Evolutionary conservation across 371 early-diverging fungal genomes (phyloP).

Genomic region (Syncephalastrum sp.): DNA sequence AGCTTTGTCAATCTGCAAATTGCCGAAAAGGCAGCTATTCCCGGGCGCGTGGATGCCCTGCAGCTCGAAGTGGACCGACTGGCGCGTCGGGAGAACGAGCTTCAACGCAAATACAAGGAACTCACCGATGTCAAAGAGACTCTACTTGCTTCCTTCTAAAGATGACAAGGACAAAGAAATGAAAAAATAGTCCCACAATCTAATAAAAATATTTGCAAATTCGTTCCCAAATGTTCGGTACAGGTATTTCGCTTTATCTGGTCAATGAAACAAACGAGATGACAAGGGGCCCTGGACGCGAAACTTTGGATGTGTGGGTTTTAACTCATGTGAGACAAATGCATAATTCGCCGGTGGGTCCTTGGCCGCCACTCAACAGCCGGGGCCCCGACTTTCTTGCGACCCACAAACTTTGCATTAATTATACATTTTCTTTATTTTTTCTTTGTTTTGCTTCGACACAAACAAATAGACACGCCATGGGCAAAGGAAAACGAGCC

Average conservation of each 20-base stretch:
- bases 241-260: too few species aligned
- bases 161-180: too few species aligned
- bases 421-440: background rate
- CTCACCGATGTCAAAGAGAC: constrained; percentile 49
- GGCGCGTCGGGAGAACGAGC: constrained; percentile 60
- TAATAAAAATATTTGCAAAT: too few species aligned
- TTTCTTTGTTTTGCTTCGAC: background rate
- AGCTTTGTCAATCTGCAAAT: constrained; percentile 61
- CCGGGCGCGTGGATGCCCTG: constrained; percentile 64
- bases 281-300: too few species aligned
- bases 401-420: constrained; percentile 6
- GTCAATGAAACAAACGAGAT: too few species aligned
- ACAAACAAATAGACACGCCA: constrained; percentile 7
- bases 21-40: constrained; percentile 64
- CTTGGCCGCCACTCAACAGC: too few species aligned
- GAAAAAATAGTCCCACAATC: too few species aligned
- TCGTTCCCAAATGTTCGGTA: too few species aligned
- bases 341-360: too few species aligned
- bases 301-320: too few species aligned
- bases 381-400: background rate
- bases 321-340: too few species aligned
- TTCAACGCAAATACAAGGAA: constrained; percentile 74
- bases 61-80: constrained; percentile 65
- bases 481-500: constrained; percentile 36
- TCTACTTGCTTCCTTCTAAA: too few species aligned